A percentile compares a stretch with the other conserved stretches of the same genome.
Evolutionary conservation across 225 moss, liverwort and hornwort genomes (phyloP).

Genomic region (Bryoerythrophyllum caledonicum): DNA sequence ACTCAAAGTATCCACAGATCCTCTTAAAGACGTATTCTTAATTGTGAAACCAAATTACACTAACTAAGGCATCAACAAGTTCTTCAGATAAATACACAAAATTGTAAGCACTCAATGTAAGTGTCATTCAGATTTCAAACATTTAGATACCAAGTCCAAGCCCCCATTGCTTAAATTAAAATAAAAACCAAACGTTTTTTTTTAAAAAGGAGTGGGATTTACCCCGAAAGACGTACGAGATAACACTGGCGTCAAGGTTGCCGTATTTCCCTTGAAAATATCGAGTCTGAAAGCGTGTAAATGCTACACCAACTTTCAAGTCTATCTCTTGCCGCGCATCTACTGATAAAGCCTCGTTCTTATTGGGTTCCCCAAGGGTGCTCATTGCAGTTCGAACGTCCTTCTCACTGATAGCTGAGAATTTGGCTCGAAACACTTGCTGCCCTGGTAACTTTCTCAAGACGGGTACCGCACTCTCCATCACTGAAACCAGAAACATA

Average conservation of each 20-base stretch:
- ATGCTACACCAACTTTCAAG: slow-evolving; percentile 97
- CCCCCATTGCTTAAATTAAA: not conserved
- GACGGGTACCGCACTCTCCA: slow-evolving; percentile 85
- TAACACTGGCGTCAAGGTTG: slow-evolving; percentile 99
- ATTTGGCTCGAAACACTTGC: slow-evolving; percentile 93
- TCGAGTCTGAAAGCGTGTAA: slow-evolving; percentile 97
- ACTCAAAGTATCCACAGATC: slow-evolving; percentile 14
- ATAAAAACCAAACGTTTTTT: not conserved
- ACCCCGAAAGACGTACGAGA: slow-evolving; percentile 94
- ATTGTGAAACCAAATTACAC: slow-evolving; percentile 9
- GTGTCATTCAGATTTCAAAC: slow-evolving; percentile 21
- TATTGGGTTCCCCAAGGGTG: slow-evolving; percentile 88
- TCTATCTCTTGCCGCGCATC: slow-evolving; percentile 99
- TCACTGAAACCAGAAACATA: slow-evolving; percentile 59
- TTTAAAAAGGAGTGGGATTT: slow-evolving; percentile 38
- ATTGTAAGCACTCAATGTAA: slow-evolving; percentile 4
- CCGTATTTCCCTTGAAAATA: slow-evolving; percentile 99
- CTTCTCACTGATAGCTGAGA: slow-evolving; percentile 96
- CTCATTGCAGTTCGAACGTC: slow-evolving; percentile 92
- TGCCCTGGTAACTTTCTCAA: slow-evolving; percentile 78
- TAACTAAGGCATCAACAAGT: not conserved
- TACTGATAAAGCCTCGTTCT: slow-evolving; percentile 88
- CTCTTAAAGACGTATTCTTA: not conserved
- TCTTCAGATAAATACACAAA: slow-evolving; percentile 5
- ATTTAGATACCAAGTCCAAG: slow-evolving; percentile 5